Percentiles rank a stretch among this genome's conserved stretches.
phyloP scores from a whole-genome alignment of 169 alveolate genomes.

The Plasmodium reichenowi region DNA sequence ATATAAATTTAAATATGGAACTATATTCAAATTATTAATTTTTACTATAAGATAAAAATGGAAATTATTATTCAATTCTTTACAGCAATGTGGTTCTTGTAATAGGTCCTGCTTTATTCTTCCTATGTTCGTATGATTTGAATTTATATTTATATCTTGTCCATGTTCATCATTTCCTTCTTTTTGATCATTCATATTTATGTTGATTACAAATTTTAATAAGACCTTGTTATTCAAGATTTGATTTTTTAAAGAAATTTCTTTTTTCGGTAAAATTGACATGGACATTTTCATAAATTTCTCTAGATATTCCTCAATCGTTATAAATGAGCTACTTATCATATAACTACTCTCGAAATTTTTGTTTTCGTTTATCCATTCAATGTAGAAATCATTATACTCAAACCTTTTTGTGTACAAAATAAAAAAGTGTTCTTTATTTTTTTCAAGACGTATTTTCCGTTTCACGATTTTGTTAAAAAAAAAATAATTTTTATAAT shows the following conservation, averaged over 20 bases:
- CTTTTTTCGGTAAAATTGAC: conserved; percentile 15
- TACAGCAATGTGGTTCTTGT: too few species aligned
- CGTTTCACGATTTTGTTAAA: conserved; percentile 16
- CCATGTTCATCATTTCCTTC: too few species aligned
- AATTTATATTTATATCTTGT: too few species aligned
- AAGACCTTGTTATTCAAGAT: conserved; percentile 26
- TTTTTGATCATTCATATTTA: background rate
- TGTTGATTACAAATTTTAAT: conserved; percentile 32
- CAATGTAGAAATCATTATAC: conserved; percentile 29
- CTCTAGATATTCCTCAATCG: conserved; percentile 60
- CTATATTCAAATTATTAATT: conserved; percentile 28
- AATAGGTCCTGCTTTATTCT: too few species aligned
- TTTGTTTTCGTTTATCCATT: conserved; percentile 37
- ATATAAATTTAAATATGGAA: conserved; percentile 31
- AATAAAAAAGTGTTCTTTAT: conserved; percentile 59
- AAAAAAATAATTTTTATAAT: conserved; percentile 15
- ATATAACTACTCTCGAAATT: background rate
- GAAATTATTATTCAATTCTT: too few species aligned
- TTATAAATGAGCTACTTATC: conserved; percentile 19
- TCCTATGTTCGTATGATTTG: too few species aligned
- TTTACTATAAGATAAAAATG: conserved; percentile 45
- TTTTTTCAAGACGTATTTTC: conserved; percentile 19
- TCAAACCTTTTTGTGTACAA: conserved; percentile 12
- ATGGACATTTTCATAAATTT: conserved; percentile 55
- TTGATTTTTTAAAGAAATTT: conserved; percentile 10